Base-by-base conservation (phyloP, 352 stramenopile genomes). In the Lagenidium sp. region DNA sequence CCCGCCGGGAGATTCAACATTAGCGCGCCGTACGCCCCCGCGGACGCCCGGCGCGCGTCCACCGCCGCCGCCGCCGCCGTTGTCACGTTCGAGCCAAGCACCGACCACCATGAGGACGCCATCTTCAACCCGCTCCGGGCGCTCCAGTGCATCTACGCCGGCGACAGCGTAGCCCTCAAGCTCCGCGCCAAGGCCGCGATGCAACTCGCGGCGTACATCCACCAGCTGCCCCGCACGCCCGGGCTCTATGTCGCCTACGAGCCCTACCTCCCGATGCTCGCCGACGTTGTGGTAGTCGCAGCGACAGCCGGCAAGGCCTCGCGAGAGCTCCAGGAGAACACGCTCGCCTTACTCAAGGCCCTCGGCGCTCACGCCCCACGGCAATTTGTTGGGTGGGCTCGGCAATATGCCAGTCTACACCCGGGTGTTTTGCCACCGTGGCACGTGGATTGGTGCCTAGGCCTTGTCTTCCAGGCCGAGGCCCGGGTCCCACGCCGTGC, bases 141-240 rank as follows among this genome's bases (percentile, higher is more conserved):
- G 6, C 32, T 63, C 32, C 54, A 63, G 44, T 54, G 12, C 15
- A 44, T 63, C 12, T 5, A 51, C 25, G 54, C 47, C 6, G 54
- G 54, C 28, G 54, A 63, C 12, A 53, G 56, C 28, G 54, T 63
- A 48, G 32, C 54, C 15, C 56, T 63, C 47, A 63, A 63, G 54
- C 54, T 57, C 35, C 54, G 54, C 39, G 47, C 47, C 47, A 63
- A 63, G 54, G 54, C 54, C 29, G 54, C 54, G 34, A 46, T 57
- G 44, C 47, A 63, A 39, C 47, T 63, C 42, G 54, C 54, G 1
- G 45, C 38, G 32, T 57, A 50, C 28, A 51, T 53, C 43, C 50
- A 43, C 16, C 37, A 63, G 16, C 43, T 63, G 4, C 54, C 54
- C 12, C 56, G 47, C n/a, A 63, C 47, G 26, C 54, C 47, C 2